A percentile compares a stretch with the other conserved stretches of the same genome.
These are phyloP conservation scores for Neocatenulostroma microsporum DNA, from an alignment of 2,329 filamentous ascomycete genomes.

Conservation along the genomic window DNA sequence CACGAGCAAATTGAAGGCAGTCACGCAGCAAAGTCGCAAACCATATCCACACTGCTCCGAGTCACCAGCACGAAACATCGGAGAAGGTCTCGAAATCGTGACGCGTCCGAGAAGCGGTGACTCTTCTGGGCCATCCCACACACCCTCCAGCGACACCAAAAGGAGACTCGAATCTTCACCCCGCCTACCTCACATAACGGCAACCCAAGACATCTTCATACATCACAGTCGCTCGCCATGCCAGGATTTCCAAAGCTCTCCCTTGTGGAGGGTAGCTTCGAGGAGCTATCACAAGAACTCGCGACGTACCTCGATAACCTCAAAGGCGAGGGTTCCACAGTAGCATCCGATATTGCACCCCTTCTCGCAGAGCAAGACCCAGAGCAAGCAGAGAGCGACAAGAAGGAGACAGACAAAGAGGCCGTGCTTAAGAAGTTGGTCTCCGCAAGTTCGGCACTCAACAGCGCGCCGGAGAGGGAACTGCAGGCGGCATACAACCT, in stretches of 20 bases:
- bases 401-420: conserved; percentile 60
- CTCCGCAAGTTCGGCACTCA: conserved; percentile 66
- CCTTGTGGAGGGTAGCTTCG: conserved; percentile 82
- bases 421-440: conserved; percentile 87
- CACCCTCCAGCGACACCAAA: no score
- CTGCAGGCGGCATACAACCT: conserved; percentile 96
- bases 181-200: no score
- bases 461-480: conserved; percentile 87
- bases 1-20: no score
- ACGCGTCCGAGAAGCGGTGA: no score
- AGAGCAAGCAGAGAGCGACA: conserved; percentile 43
- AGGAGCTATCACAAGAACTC: conserved; percentile 89
- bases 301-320: conserved; percentile 85
- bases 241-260: conserved; percentile 55
- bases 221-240: no score
- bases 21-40: no score
- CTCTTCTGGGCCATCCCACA: no score
- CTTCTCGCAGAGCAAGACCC: conserved; percentile 50
- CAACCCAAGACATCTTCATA: no score
- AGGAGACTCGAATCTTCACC: no score
- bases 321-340: conserved; percentile 51
- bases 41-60: no score
- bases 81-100: no score
- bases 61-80: no score
- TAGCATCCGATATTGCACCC: conserved; percentile 60